Evolutionary conservation across 2,329 filamentous ascomycete species (phyloP).

Genomic region (Fusarium siculi): DNA sequence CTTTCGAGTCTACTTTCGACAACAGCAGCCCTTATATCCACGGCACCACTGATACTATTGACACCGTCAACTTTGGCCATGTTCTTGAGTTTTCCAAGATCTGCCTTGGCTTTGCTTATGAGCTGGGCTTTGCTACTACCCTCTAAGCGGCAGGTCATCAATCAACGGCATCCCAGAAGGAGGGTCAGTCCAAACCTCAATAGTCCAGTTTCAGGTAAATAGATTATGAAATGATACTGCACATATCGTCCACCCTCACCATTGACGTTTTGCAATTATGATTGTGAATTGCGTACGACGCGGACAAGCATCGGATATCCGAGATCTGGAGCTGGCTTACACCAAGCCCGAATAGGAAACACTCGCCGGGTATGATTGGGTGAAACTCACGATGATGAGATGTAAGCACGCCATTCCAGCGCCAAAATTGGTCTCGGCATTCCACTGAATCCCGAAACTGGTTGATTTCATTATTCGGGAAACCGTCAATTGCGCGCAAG

Average conservation of each 20-base stretch:
- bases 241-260: accelerated
- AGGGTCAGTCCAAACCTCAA: accelerated
- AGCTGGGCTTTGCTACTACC: slow-evolving; percentile 62
- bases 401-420: neutral
- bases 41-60: slow-evolving; percentile 75
- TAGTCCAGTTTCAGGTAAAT: neutral
- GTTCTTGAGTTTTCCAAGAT: slow-evolving; percentile 71
- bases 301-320: neutral
- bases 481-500: neutral
- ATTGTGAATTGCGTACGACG: neutral
- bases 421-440: neutral
- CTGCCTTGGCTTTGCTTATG: slow-evolving; percentile 59
- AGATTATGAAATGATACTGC: neutral
- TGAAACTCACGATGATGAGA: accelerated
- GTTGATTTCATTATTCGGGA: accelerated
- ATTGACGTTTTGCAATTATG: accelerated
- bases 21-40: slow-evolving; percentile 77
- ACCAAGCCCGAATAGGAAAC: neutral
- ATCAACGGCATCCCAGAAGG: neutral
- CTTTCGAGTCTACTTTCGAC: slow-evolving; percentile 70
- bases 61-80: slow-evolving; percentile 74
- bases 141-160: neutral
- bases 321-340: neutral
- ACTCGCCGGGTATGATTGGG: accelerated
- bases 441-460: neutral